Evolutionary conservation across 306 rosid genomes (phyloP).

Genomic region (Cajanus cajan): DNA sequence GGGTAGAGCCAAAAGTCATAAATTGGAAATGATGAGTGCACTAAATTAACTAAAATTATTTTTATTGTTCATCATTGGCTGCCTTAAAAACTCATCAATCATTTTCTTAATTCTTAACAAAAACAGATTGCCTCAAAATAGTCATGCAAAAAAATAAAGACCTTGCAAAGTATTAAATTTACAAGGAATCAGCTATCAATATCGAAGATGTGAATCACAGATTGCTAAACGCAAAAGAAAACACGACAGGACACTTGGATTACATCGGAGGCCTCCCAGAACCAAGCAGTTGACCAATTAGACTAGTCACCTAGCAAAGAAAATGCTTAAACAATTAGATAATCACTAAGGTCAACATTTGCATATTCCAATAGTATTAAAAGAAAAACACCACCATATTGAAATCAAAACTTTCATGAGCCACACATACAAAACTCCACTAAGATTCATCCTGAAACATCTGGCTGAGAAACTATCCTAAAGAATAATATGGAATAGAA

Average conservation of each 20-base stretch:
- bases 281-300: slow-evolving; percentile 83
- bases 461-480: not conserved
- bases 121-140: slow-evolving; percentile 25
- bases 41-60: slow-evolving; percentile 21
- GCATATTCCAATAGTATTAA: not conserved
- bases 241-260: slow-evolving; percentile 4
- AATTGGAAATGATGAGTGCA: not conserved
- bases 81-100: slow-evolving; percentile 20
- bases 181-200: slow-evolving; percentile 21
- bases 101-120: slow-evolving; percentile 20
- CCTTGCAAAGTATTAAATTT: slow-evolving; percentile 16
- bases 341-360: not conserved
- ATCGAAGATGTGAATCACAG: not conserved
- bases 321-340: not conserved
- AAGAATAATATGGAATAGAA: not conserved
- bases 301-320: slow-evolving; percentile 69
- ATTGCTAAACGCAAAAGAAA: not conserved
- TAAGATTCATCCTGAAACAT: not conserved
- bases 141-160: slow-evolving; percentile 23
- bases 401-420: not conserved
- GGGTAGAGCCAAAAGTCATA: not conserved
- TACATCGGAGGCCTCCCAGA: slow-evolving; percentile 72
- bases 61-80: slow-evolving; percentile 4
- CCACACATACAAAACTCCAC: not conserved
- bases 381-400: not conserved